Percentiles rank a stretch among this genome's conserved stretches.
These are phyloP conservation scores for Thelephora aurantiotincta DNA, from an alignment of 768 basidiomycete genomes.

Conservation along the genomic window DNA sequence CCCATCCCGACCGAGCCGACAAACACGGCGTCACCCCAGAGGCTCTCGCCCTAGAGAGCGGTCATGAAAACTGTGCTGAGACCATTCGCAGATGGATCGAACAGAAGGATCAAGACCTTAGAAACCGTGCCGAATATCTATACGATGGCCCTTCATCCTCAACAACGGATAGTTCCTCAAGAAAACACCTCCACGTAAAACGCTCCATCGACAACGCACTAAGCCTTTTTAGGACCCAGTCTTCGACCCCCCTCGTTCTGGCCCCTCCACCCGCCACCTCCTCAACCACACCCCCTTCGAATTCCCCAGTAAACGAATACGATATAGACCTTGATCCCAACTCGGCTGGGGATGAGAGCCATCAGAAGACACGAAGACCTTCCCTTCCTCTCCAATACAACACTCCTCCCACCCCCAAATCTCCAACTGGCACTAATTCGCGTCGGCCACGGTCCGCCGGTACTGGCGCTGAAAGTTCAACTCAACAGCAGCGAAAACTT, in stretches of 20 bases:
- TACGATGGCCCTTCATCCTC: background rate
- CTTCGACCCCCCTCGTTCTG: conserved; percentile 12
- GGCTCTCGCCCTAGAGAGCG: conserved; percentile 65
- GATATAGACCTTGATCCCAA: conserved; percentile 26
- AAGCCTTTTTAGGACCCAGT: conserved; percentile 27
- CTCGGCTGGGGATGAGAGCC: conserved; percentile 11
- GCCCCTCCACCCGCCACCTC: conserved; percentile 8
- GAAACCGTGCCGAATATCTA: conserved; percentile 25
- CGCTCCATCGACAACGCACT: conserved; percentile 64
- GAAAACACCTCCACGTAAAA: conserved; percentile 49
- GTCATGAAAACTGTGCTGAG: conserved; percentile 66
- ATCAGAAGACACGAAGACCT: conserved; percentile 34
- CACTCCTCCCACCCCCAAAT: conserved; percentile 3
- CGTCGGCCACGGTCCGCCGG: conserved; percentile 64
- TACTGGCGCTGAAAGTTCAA: conserved; percentile 34
- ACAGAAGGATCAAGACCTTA: conserved; percentile 47
- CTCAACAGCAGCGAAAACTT: background rate
- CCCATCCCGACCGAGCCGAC: conserved; percentile 67
- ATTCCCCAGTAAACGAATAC: conserved; percentile 25
- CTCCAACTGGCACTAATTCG: conserved; percentile 14
- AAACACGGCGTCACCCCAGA: conserved; percentile 89
- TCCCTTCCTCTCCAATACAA: conserved; percentile 40
- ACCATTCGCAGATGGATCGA: conserved; percentile 52
- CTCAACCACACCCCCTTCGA: conserved; percentile 20
- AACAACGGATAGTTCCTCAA: background rate